Percentiles rank a stretch among this genome's conserved stretches.
These are phyloP conservation scores for Gracilariopsis chorda DNA, from an alignment of 23 red algal genomes.

Conservation along the genomic window DNA sequence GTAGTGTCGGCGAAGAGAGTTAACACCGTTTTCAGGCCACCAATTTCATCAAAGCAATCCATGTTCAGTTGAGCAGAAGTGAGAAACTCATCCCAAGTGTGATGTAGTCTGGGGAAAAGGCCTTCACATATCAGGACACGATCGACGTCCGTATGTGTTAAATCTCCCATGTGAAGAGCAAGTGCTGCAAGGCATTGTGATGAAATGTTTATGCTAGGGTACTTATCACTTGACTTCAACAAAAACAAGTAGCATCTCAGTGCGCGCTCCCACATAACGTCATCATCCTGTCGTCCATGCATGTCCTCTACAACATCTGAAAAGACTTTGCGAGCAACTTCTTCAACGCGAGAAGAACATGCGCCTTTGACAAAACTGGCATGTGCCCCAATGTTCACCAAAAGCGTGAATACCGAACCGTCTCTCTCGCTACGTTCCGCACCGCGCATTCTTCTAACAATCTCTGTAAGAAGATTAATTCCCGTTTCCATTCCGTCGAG, in stretches of 20 bases:
- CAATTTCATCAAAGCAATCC: conserved; percentile 43
- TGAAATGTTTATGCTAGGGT: conserved; percentile 54
- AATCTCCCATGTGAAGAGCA: conserved; percentile 46
- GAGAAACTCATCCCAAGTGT: conserved; percentile 32
- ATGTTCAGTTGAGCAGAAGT: background rate
- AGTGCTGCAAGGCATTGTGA: conserved; percentile 49
- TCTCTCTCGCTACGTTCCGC: conserved; percentile 63
- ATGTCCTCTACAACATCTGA: conserved; percentile 60
- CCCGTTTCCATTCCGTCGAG: conserved; percentile 55
- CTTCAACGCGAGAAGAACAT: conserved; percentile 28
- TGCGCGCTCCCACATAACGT: conserved; percentile 68
- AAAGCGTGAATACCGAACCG: conserved; percentile 44
- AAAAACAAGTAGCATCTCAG: conserved; percentile 36
- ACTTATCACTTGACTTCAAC: conserved; percentile 40
- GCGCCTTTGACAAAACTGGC: conserved; percentile 39
- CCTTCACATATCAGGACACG: conserved; percentile 45
- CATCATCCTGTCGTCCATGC: conserved; percentile 64
- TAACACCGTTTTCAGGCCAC: conserved; percentile 37
- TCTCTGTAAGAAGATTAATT: conserved; percentile 45
- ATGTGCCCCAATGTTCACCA: conserved; percentile 53
- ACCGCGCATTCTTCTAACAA: conserved; percentile 58
- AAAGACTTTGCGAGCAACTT: conserved; percentile 61
- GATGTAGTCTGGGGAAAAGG: conserved; percentile 34
- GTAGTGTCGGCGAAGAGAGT: conserved; percentile 48
- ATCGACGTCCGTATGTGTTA: conserved; percentile 52